Percentiles rank a stretch among this genome's conserved stretches.
Evolutionary conservation across 495 filamentous ascomycete genomes (phyloP).

Genomic region (Talaromyces wortmannii): DNA sequence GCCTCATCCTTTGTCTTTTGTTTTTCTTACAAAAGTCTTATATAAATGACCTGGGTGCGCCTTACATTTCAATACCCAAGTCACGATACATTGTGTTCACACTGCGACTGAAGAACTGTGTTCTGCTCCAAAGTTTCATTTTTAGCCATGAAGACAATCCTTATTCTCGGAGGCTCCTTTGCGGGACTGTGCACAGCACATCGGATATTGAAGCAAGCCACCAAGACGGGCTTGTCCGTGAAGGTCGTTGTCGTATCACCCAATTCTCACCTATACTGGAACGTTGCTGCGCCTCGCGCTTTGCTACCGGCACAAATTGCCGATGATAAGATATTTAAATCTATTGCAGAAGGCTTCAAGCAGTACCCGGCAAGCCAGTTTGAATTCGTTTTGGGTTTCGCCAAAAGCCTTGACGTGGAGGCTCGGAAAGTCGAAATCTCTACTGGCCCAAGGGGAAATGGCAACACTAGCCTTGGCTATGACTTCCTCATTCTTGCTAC

Average conservation of each 20-base stretch:
- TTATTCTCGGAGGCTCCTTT: slow-evolving; percentile 49
- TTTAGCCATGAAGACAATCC: slow-evolving; percentile 13
- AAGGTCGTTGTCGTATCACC: slow-evolving; percentile 36
- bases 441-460: neutral
- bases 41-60: too few relatives aligned
- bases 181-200: slow-evolving; percentile 43
- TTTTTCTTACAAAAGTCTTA: too few relatives aligned
- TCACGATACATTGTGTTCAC: neutral
- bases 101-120: neutral
- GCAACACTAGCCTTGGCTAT: slow-evolving; percentile 18
- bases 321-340: slow-evolving; percentile 41
- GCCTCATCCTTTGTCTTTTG: too few relatives aligned
- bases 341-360: slow-evolving; percentile 26
- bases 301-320: slow-evolving; percentile 35
- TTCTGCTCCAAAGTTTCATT: neutral
- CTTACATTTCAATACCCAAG: neutral
- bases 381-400: slow-evolving; percentile 30
- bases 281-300: slow-evolving; percentile 40
- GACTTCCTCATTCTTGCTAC: slow-evolving; percentile 37
- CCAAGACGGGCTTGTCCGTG: slow-evolving; percentile 7
- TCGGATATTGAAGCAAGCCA: slow-evolving; percentile 40
- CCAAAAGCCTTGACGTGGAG: slow-evolving; percentile 19
- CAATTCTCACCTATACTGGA: slow-evolving; percentile 32
- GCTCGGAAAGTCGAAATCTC: slow-evolving; percentile 20
- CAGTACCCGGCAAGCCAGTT: slow-evolving; percentile 27